Evolutionary conservation across 352 stramenopile species (phyloP), one percentile per base, ranked within the genome.

Genomic region (Globisporangium canariense): DNA sequence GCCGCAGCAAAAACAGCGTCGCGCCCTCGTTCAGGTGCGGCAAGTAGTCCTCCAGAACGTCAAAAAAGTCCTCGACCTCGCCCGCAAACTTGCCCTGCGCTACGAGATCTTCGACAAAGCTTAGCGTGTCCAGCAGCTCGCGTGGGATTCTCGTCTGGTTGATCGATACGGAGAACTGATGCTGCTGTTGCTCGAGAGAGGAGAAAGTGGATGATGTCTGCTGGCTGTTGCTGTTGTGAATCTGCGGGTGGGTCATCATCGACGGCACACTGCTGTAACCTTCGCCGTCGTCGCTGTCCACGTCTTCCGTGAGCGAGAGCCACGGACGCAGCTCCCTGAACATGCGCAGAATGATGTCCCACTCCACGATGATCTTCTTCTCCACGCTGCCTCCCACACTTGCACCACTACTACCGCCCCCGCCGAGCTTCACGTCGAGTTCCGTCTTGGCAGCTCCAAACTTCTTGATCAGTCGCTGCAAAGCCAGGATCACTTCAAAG

Each of bases 381-480:
- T 69, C 64, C 4, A 45, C 32, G 30, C 34, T 55, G 5, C 20
- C n/a, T 7, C 18, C 30, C 25, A 9, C 25, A 13, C 8, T 18
- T 1, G 14, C 5, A 28, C 30, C 14, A 20, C 4, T 62, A 4
- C 64, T 30, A 11, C 28, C 57, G 18, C n/a, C 47, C 34, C 45
- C 52, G 22, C 46, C 46, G 36, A 18, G 60, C 59, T 45, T 69
- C 32, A 34, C 47, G 60, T 50, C 36, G 47, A 32, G 60, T 53
- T 60, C 46, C 34, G 60, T 22, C 13, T 50, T 75, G 0, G 16
- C 56, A 11, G 79, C 72, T 38, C 88, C 88, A 69, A 91, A 96
- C 58, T 96, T 96, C 54, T 96, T 96, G 34, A 96, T 84, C 22
- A 96, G 67, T 20, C 88, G 83, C 52, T 95, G 88, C 11, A 96